Percentiles rank a stretch among this genome's conserved stretches.
These are phyloP conservation scores for Cyberlindnera mycetangii DNA, from an alignment of 805 yeast species.

Conservation along the genomic window DNA sequence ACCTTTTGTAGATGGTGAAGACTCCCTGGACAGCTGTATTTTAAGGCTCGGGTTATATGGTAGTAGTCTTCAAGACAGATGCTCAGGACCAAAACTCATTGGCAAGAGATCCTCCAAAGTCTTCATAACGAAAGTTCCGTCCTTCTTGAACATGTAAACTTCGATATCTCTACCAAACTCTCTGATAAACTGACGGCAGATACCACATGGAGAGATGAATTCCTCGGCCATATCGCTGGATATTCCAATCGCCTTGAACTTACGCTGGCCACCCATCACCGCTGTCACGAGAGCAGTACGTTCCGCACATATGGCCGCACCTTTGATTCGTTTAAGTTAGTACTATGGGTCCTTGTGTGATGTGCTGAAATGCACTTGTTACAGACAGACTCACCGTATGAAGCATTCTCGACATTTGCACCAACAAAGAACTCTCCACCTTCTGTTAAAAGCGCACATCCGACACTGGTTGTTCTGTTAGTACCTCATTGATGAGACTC, in stretches of 20 bases:
- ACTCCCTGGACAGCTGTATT: no score
- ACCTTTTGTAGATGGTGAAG: no score
- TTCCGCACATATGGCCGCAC: constrained; percentile 75
- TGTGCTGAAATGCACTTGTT: background rate
- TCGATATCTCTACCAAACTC: constrained; percentile 68
- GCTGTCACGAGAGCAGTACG: constrained; percentile 62
- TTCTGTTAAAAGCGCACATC: constrained; percentile 64
- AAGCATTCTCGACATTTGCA: constrained; percentile 91
- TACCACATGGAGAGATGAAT: constrained; percentile 85
- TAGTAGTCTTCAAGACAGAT: constrained; percentile 9
- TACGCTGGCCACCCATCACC: constrained; percentile 40
- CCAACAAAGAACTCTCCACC: constrained; percentile 56
- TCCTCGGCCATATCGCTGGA: constrained; percentile 53
- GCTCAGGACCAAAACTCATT: constrained; percentile 80
- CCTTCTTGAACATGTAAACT: constrained; percentile 63
- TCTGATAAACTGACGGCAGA: constrained; percentile 85
- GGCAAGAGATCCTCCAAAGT: constrained; percentile 70
- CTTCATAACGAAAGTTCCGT: constrained; percentile 46
- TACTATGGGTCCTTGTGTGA: background rate
- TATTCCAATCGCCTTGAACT: constrained; percentile 62
- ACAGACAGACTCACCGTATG: constrained; percentile 53
- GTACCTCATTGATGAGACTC: background rate
- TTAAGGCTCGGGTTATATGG: no score
- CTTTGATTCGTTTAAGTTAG: constrained; percentile 8
- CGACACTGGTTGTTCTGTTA: constrained; percentile 51